Evolutionary conservation across 2,329 filamentous ascomycete genomes (phyloP).

Genomic region (Alternaria hordeiaustralica): DNA sequence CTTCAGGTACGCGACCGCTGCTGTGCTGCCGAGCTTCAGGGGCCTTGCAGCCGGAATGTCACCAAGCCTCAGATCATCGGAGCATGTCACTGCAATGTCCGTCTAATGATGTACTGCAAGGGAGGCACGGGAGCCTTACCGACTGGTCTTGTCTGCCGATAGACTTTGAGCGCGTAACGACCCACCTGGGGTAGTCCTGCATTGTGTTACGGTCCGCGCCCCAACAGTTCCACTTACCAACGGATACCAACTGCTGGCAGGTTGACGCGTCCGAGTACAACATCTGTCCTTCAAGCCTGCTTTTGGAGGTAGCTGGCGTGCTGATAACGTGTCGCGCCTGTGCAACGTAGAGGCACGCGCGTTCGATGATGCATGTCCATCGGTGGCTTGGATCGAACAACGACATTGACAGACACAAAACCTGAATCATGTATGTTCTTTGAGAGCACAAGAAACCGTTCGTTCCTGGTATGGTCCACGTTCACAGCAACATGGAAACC

Average conservation of each 20-base stretch:
- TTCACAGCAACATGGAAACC: neutral
- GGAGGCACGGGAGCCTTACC: constrained; percentile 14
- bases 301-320: constrained; percentile 19
- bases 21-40: constrained; percentile 12
- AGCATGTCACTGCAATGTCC: constrained; percentile 17
- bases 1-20: constrained; percentile 1
- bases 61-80: constrained; percentile 10
- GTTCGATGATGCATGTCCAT: constrained; percentile 31
- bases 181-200: constrained; percentile 22
- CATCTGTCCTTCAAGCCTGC: constrained; percentile 22
- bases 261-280: constrained; percentile 32
- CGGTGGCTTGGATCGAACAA: constrained; percentile 33
- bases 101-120: constrained; percentile 4
- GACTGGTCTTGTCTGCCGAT: constrained; percentile 18
- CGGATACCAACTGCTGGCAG: constrained; percentile 30
- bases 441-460: neutral
- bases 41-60: constrained; percentile 11
- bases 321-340: constrained; percentile 32
- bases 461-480: neutral
- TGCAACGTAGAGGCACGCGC: constrained; percentile 16
- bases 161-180: constrained; percentile 15
- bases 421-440: neutral
- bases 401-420: neutral
- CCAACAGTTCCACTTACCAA: constrained; percentile 41
- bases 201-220: constrained; percentile 31